Evolutionary conservation across 805 yeast species (phyloP).

Genomic region (Brettanomyces anomalus): DNA sequence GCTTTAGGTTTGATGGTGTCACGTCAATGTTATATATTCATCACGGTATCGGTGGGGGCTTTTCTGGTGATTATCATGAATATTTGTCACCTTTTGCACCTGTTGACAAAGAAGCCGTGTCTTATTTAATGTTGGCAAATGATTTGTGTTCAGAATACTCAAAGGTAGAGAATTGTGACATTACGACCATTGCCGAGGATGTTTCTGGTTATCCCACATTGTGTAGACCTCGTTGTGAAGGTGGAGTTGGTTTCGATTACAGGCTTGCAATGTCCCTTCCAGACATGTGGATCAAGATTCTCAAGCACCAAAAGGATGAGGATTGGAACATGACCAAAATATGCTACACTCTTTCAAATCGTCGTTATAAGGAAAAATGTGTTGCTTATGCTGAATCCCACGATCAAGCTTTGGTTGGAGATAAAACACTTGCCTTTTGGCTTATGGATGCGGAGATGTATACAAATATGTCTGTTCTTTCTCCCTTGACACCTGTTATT

Average conservation of each 20-base stretch:
- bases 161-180: slow-evolving; percentile 14
- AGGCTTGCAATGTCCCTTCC: slow-evolving; percentile 96
- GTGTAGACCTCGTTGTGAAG: slow-evolving; percentile 61
- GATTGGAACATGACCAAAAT: slow-evolving; percentile 86
- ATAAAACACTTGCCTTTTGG: slow-evolving; percentile 95
- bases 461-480: slow-evolving; percentile 78
- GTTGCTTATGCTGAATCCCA: slow-evolving; percentile 92
- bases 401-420: slow-evolving; percentile 97
- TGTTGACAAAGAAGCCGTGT: slow-evolving; percentile 82
- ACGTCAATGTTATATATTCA: slow-evolving; percentile 87
- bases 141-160: slow-evolving; percentile 53
- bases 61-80: slow-evolving; percentile 89
- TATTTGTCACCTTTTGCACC: slow-evolving; percentile 65
- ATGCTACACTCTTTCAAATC: slow-evolving; percentile 72
- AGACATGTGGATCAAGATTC: slow-evolving; percentile 96
- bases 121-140: slow-evolving; percentile 88
- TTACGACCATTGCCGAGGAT: slow-evolving; percentile 87
- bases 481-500: slow-evolving; percentile 65
- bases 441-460: slow-evolving; percentile 98
- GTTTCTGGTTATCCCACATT: slow-evolving; percentile 97
- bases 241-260: slow-evolving; percentile 93
- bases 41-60: slow-evolving; percentile 86
- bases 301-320: slow-evolving; percentile 78
- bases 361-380: slow-evolving; percentile 82
- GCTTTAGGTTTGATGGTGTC: slow-evolving; percentile 95